Base-by-base conservation (phyloP, 1,139 yeast species). In the Pichia sp. region DNA sequence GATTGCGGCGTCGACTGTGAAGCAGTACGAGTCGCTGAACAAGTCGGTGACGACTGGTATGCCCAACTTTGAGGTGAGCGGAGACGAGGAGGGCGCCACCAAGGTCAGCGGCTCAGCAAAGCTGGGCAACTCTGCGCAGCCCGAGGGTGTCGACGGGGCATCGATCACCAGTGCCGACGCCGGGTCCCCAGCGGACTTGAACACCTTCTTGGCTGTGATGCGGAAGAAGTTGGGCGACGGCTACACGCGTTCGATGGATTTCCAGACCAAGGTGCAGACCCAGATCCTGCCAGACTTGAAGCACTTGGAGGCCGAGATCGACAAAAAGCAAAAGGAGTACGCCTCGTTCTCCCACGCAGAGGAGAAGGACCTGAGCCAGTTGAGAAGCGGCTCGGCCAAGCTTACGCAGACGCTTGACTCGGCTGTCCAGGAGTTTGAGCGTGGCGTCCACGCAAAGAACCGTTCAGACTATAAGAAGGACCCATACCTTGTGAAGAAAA, bases 401-500 rank as follows among this genome's bases (percentile, higher is more conserved):
- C 62, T 58, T 19, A 45, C 63, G 7, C 42, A 53, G 11, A 61
- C 59, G 23, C 61, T 68, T 16, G 62, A 65, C 8, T 56, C 57
- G 5, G 47, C 67, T 1, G 59, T 67, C 16, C 47, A 53, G 23
- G 53, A 53, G 10, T 64, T 57, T 49, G 65, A 61, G 19, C 45
- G 54, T 34, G 56, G 51, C 11, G 30, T 13, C 10, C 45, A 44
- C 13, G 29, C 51, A 1, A 49, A 48, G 16, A 45, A 29, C 29
- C 32, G 46, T n/a, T 11, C 49, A 2, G 80, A 77, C 38, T 70
- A 74, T 54, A 67, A 68, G 54, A 64, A 65, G 49, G 83, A 79
- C 60, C 83, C 83, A 5, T 79, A 72, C 58, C 65, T 76, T 34
- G 62, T 72, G 51, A 72, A 75, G 58, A 73, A 81, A 53, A 51